Base-by-base conservation (phyloP, 495 filamentous ascomycete genomes). In the Tuber indicum region DNA sequence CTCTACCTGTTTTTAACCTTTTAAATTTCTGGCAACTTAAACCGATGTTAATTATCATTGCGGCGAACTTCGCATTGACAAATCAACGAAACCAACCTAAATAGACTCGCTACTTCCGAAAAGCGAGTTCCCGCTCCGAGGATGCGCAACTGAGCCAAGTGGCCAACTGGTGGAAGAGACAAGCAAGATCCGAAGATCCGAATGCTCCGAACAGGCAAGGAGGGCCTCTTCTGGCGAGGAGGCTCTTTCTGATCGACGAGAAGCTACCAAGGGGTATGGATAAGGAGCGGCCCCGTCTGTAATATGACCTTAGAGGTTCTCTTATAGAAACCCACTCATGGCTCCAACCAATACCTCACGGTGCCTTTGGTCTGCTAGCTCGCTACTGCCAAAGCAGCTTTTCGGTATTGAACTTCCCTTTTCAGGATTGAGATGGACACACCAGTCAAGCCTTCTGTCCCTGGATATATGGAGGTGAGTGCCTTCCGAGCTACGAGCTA, bases 281-380 rank as follows among this genome's bases (percentile, higher is more conserved):
- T 21, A 62, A 32, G 52, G 52, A 62, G 52, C 10, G n/a, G 12
- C 52, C 10, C 26, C 2, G n/a, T 16, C n/a, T 32, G 4, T 16
- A 62, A 32, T 14, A 12, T 9, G n/a, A 32, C n/a, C 16, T 62
- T 62, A 14, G 52, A 14, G n/a, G 32, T 32, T 62, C 52, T 32
- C 52, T 32, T 62, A 62, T 62, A 62, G 52, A 62, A 62, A 62
- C 52, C 52, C 52, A 58, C 52, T 32, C 52, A 62, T 62, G 52
- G 52, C 52, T 62, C 52, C 52, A 62, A 62, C 52, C 52, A 32
- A n/a, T 62, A 9, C 26, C 52, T 62, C 52, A 16, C n/a, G 10
- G 52, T 62, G 26, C 52, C 52, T 62, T 32, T 62, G n/a, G n/a
- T 62, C 52, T 32, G 52, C 52, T 10, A 32, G 52, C 52, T 62